Conservation (phyloP, 805 yeast species). For the Suhomyces vadensis region DNA sequence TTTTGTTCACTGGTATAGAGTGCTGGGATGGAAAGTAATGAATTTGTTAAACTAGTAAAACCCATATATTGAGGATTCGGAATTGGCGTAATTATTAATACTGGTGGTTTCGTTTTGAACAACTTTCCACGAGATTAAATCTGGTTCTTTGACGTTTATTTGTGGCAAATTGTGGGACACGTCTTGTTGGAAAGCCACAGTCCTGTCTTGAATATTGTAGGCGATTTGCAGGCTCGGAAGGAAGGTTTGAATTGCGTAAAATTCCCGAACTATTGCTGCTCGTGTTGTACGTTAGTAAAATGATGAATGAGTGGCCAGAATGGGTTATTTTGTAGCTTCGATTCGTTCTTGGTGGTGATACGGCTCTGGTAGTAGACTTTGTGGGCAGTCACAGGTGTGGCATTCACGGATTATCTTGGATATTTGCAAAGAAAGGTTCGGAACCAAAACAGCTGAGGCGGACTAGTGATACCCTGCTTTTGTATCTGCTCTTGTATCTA, state of each 20-base stretch:
- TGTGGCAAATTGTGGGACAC: constrained; percentile 1
- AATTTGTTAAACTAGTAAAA: too few relatives aligned
- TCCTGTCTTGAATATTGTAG: too few relatives aligned
- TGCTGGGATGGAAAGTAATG: too few relatives aligned
- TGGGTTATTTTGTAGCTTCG: background rate
- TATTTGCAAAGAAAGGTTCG: background rate
- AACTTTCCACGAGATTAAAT: background rate
- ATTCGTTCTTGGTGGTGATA: constrained; percentile 1
- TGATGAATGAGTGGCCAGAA: too few relatives aligned
- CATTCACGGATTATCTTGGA: background rate
- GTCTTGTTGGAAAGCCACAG: constrained; percentile 2
- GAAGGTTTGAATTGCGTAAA: background rate
- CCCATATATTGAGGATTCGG: too few relatives aligned
- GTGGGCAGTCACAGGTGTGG: background rate
- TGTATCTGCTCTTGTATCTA: too few relatives aligned
- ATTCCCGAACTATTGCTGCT: background rate
- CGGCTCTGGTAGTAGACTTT: background rate
- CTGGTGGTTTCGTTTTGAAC: background rate
- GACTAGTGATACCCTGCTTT: background rate
- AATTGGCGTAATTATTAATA: background rate
- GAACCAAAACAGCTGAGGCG: background rate
- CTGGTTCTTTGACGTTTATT: background rate
- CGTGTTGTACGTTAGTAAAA: background rate
- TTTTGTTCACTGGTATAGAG: background rate
- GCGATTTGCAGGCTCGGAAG: background rate